Evolutionary conservation across 2,329 filamentous ascomycete species (phyloP).

Genomic region (Colletotrichum ledebouriae): DNA sequence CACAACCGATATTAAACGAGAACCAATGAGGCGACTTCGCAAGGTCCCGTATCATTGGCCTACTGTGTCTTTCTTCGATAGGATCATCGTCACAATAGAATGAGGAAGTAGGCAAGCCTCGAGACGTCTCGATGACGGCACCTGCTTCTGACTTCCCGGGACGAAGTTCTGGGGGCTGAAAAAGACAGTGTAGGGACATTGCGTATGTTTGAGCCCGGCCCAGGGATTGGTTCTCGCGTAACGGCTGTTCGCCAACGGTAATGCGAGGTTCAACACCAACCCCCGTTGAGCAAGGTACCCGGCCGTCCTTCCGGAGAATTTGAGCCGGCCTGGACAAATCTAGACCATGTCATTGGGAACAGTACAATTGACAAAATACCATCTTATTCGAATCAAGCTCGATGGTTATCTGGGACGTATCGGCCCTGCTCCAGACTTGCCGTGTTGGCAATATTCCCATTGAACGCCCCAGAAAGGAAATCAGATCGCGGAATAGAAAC

Average conservation of each 20-base stretch:
- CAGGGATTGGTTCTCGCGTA: constrained; percentile 31
- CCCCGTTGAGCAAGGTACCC: constrained; percentile 27
- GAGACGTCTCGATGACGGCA: neutral
- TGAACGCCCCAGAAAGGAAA: neutral
- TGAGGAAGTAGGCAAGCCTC: neutral
- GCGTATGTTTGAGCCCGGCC: constrained; percentile 12
- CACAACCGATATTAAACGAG: neutral
- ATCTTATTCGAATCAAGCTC: constrained; percentile 11
- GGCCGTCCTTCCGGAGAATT: constrained; percentile 33
- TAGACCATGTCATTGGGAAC: constrained; percentile 31
- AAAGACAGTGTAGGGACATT: constrained; percentile 4
- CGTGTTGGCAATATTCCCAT: neutral
- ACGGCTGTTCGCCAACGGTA: constrained; percentile 23
- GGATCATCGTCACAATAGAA: constrained; percentile 12
- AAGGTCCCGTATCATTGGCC: constrained; percentile 17
- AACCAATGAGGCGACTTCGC: constrained; percentile 25
- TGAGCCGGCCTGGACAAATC: constrained; percentile 31
- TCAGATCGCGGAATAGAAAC: neutral
- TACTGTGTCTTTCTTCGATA: neutral
- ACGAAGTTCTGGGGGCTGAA: constrained; percentile 14
- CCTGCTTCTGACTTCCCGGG: constrained; percentile 7
- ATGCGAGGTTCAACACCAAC: constrained; percentile 15
- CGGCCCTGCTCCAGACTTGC: constrained; percentile 19
- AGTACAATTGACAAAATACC: constrained; percentile 11
- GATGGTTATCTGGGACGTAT: constrained; percentile 7